Percentiles rank a stretch among this genome's conserved stretches.
Conservation (phyloP, 768 basidiomycete species). For the Pulveroboletus sp. region DNA sequence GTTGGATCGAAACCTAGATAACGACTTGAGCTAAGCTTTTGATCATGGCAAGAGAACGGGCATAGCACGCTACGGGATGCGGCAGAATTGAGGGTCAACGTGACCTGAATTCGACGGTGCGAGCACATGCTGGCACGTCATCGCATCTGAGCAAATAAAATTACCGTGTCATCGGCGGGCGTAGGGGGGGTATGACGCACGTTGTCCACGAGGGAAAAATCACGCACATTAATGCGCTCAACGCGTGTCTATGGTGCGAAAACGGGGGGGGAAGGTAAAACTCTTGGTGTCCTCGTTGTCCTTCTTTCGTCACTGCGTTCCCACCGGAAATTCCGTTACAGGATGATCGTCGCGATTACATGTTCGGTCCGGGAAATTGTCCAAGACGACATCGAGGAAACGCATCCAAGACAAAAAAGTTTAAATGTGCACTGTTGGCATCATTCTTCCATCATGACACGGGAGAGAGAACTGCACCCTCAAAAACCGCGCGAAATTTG, state of each 20-base stretch:
- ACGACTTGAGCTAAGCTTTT: neutral
- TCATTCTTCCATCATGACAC: neutral
- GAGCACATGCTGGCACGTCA: neutral
- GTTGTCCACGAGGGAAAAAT: neutral
- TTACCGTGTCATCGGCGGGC: neutral
- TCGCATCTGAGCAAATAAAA: neutral
- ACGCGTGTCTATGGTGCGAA: neutral
- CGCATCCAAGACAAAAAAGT: neutral
- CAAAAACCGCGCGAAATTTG: neutral
- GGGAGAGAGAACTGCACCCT: neutral
- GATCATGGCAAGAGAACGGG: neutral
- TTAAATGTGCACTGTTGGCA: neutral
- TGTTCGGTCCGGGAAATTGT: neutral
- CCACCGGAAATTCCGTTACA: slow-evolving; percentile 4
- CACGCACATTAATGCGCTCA: neutral
- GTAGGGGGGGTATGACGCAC: neutral
- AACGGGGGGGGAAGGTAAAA: neutral
- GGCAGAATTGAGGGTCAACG: neutral
- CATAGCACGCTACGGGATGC: neutral
- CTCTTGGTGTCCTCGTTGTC: neutral
- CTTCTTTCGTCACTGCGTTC: neutral
- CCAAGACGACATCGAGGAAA: neutral
- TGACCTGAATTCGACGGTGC: neutral
- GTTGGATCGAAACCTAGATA: neutral
- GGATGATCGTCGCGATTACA: neutral